phyloP scores from a whole-genome alignment of 768 basidiomycete genomes.

The Amanita subjunquillea region DNA sequence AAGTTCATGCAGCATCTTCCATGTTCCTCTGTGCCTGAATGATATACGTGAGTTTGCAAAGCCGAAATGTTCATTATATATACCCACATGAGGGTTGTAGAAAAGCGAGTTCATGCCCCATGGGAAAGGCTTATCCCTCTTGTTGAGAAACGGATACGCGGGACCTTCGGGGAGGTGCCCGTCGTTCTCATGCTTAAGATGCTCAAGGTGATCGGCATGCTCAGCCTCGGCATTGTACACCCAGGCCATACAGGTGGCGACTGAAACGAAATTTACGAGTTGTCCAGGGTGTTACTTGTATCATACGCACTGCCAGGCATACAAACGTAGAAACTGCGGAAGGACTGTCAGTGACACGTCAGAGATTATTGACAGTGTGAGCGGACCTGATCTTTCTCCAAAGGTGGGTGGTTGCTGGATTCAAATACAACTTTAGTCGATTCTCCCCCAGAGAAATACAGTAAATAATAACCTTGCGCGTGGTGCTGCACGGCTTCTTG shows the following conservation, averaged over 20 bases:
- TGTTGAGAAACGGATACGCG: constrained; percentile 71
- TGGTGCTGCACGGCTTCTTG: constrained; percentile 54
- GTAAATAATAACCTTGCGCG: constrained; percentile 39
- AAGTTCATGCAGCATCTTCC: constrained; percentile 16
- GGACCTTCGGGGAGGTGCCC: constrained; percentile 64
- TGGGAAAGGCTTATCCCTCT: constrained; percentile 68
- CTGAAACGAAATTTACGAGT: constrained; percentile 15
- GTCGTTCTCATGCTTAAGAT: constrained; percentile 61
- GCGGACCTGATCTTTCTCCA: constrained; percentile 80
- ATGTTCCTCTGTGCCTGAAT: constrained; percentile 59
- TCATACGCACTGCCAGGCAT: constrained; percentile 57
- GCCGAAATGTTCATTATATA: neutral
- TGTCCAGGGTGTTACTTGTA: neutral
- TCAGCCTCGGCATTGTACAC: constrained; percentile 48
- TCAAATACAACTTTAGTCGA: constrained; percentile 8
- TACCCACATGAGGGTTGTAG: constrained; percentile 62
- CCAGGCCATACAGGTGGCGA: constrained; percentile 40
- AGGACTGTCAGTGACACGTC: constrained; percentile 13
- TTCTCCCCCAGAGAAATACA: neutral
- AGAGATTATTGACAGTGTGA: constrained; percentile 11
- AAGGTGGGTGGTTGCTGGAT: constrained; percentile 60
- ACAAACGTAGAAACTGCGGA: constrained; percentile 59
- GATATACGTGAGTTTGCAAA: neutral
- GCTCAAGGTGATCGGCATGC: constrained; percentile 63
- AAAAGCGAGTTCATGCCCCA: constrained; percentile 82